These are phyloP conservation scores for Trichoderma lentiforme DNA, from an alignment of 2,329 filamentous ascomycete genomes.

Conservation along the genomic window DNA sequence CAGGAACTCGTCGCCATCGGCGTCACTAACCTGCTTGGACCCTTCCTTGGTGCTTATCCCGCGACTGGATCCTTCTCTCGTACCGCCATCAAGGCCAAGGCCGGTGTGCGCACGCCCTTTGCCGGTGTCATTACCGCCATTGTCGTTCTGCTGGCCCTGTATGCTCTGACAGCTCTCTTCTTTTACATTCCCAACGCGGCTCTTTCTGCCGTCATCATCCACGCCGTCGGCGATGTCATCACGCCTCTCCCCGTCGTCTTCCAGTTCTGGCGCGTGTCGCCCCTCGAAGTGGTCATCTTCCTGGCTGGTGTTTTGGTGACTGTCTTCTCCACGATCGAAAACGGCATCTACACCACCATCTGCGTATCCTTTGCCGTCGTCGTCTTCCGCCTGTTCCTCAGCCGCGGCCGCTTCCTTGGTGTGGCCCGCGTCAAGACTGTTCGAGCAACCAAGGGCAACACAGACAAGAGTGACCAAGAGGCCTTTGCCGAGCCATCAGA, in stretches of 20 bases:
- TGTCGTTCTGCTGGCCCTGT: constrained; percentile 79
- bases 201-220: constrained; percentile 82
- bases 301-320: constrained; percentile 81
- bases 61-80: constrained; percentile 88
- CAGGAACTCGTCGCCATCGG: constrained; percentile 78
- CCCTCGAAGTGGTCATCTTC: constrained; percentile 80
- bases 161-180: constrained; percentile 78
- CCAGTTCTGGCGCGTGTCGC: constrained; percentile 84
- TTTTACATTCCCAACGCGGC: constrained; percentile 80
- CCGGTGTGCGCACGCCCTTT: constrained; percentile 81
- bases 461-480: constrained; percentile 32
- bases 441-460: constrained; percentile 49
- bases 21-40: constrained; percentile 69
- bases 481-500: constrained; percentile 46
- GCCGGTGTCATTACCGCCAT: constrained; percentile 81
- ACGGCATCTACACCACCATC: constrained; percentile 82
- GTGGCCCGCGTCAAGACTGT: constrained; percentile 80
- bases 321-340: constrained; percentile 76
- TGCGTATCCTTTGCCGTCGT: constrained; percentile 66
- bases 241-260: constrained; percentile 80
- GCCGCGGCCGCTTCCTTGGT: constrained; percentile 74
- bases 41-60: constrained; percentile 79
- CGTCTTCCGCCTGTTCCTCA: constrained; percentile 74
- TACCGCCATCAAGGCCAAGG: constrained; percentile 92
- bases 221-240: constrained; percentile 83